These are phyloP conservation scores for Rhododendron henanense DNA, from an alignment of 148 eudicot genomes.

Conservation along the genomic window DNA sequence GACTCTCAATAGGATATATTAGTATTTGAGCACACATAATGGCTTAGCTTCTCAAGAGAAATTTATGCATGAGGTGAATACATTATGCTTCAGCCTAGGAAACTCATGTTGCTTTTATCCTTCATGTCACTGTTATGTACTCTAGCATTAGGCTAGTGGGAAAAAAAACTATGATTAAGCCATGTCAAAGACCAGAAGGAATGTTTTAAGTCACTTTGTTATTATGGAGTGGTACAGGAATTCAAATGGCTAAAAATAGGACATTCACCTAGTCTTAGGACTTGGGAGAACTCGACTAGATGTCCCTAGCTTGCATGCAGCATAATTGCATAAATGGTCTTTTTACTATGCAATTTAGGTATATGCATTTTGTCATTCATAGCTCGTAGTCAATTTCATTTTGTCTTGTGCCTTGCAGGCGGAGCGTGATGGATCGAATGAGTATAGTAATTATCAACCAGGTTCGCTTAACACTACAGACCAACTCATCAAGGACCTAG, in stretches of 20 bases:
- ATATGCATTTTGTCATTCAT: neutral
- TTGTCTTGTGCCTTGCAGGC: conserved; percentile 30
- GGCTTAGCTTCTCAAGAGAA: neutral
- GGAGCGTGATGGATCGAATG: conserved; percentile 72
- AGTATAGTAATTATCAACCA: conserved; percentile 72
- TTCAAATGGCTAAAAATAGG: neutral
- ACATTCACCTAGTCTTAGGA: neutral
- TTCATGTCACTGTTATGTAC: neutral
- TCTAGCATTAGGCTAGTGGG: neutral
- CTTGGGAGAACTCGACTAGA: neutral
- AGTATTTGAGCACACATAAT: neutral
- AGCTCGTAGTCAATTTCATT: neutral
- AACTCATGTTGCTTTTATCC: neutral
- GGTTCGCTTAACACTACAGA: conserved; percentile 82
- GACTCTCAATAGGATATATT: neutral
- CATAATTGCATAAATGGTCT: neutral
- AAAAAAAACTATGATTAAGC: neutral
- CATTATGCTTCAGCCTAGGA: neutral
- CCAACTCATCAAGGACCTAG: conserved; percentile 60
- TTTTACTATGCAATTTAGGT: neutral
- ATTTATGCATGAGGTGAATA: neutral
- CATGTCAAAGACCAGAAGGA: neutral
- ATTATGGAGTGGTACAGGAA: neutral
- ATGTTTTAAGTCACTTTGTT: neutral
- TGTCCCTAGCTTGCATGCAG: neutral